A percentile compares a stretch with the other conserved stretches of the same genome.
phyloP scores from a whole-genome alignment of 345 rosid genomes.

The Eucalyptus sideroxylon region DNA sequence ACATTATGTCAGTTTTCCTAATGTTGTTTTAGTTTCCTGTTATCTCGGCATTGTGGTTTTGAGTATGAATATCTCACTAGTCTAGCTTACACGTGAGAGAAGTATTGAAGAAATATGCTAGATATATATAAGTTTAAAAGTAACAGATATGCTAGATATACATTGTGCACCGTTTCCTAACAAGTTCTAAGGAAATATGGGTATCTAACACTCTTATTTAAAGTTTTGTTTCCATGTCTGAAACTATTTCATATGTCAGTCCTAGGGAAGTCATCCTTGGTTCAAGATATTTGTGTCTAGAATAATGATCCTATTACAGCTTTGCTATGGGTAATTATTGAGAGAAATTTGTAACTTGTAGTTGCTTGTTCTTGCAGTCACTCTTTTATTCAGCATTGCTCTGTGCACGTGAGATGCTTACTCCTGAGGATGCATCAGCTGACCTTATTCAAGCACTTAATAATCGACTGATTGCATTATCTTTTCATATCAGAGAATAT shows the following conservation, averaged over 20 bases:
- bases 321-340: background rate
- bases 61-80: background rate
- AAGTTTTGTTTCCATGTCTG: background rate
- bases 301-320: background rate
- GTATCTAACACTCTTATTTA: background rate
- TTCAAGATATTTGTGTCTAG: background rate
- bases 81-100: background rate
- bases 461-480: slow-evolving; percentile 73
- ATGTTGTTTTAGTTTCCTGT: background rate
- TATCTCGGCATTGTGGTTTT: background rate
- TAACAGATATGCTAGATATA: background rate
- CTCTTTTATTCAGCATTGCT: slow-evolving; percentile 80
- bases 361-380: slow-evolving; percentile 23
- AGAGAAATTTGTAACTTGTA: background rate
- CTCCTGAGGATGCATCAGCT: slow-evolving; percentile 72
- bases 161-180: background rate
- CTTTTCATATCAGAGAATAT: slow-evolving; percentile 86
- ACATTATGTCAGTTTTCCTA: background rate
- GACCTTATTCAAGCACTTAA: slow-evolving; percentile 74
- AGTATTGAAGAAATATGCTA: background rate
- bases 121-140: background rate
- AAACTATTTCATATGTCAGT: background rate
- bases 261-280: background rate
- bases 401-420: slow-evolving; percentile 82
- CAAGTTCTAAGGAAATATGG: background rate